Evolutionary conservation across 768 basidiomycete genomes (phyloP), one percentile per base, ranked within the genome.

Genomic region (Phlebiopsis flavidoalba): DNA sequence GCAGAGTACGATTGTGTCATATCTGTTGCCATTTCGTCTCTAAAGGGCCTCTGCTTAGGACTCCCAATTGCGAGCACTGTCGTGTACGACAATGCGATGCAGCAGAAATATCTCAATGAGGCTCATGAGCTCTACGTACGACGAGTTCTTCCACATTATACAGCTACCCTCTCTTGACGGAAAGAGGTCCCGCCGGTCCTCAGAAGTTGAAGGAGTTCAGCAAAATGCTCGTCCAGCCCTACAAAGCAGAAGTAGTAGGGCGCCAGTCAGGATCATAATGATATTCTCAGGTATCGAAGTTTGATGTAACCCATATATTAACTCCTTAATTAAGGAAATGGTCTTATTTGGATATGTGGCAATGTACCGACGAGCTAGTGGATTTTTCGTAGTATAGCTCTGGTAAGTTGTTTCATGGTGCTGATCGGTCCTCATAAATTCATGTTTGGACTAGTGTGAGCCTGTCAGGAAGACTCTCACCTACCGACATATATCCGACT

Each of bases 91-190:
- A n/a, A 93, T 74, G 90, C 88, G 77, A 98, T 98, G 96, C 95
- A 98, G 75, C 95, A 97, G 75, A 98, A 97, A 74, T 99, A 99
- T 73, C 84, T 99, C 21, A 82, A 80, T 52, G 97, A 98, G 76
- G 95, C 96, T 15, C 93, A 97, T 74, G 96, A 98, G 71, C 87
- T 98, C 53, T 97, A 97, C 71, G 93, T 97, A 97, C 71, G 93
- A 93, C 74, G 94, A 97, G 67, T 97, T 96, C 73, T 99, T 98
- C 87, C 95, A 99, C 73, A 97, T 99, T 66, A 76, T 98, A 15
- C 86, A 89, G 71, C 83, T 99, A 52, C 97, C n/a, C 97, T 2
- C 76, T 99, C 37, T 84, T 98, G 57, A 97, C 95, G 5, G 95
- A 98, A 72, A 31, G 26, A 31, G 97, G 98, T 75, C 96, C 98